These are phyloP conservation scores for Saprolegnia parasitica DNA, from an alignment of 352 stramenopile species.

Conservation along the genomic window DNA sequence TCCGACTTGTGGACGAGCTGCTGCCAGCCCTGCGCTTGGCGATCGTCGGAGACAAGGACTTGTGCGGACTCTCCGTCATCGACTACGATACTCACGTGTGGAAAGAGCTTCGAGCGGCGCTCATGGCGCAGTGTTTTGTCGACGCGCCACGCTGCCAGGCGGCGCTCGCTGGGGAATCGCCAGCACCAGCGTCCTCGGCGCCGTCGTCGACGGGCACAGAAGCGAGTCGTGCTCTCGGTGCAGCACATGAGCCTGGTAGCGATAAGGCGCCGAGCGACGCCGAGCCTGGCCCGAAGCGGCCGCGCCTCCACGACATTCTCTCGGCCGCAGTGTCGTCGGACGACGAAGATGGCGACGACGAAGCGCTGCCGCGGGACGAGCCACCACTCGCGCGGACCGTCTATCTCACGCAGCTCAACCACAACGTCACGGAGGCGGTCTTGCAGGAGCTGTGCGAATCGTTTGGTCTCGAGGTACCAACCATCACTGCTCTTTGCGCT, in stretches of 20 bases:
- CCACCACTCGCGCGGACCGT: neutral
- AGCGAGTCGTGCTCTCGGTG: neutral
- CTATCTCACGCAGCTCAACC: conserved; percentile 18
- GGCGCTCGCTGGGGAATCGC: neutral
- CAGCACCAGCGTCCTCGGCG: no score
- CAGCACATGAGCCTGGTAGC: neutral
- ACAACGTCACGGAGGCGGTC: conserved; percentile 12
- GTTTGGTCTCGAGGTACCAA: conserved; percentile 15
- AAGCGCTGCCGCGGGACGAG: neutral
- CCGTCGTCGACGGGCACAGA: no score
- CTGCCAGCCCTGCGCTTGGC: neutral
- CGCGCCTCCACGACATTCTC: neutral
- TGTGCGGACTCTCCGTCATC: neutral
- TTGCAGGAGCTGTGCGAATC: neutral
- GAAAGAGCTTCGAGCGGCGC: neutral
- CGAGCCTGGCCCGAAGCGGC: neutral
- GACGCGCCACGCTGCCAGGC: neutral
- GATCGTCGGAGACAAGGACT: neutral
- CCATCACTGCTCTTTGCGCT: neutral
- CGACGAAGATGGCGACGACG: neutral
- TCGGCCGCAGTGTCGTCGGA: neutral
- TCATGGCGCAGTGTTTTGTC: neutral
- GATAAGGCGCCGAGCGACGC: neutral
- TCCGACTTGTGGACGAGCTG: neutral
- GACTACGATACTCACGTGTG: conserved; percentile 16